Evolutionary conservation across 768 basidiomycete species (phyloP), one percentile per base, ranked within the genome.

Genomic region (Leccinum boreale): DNA sequence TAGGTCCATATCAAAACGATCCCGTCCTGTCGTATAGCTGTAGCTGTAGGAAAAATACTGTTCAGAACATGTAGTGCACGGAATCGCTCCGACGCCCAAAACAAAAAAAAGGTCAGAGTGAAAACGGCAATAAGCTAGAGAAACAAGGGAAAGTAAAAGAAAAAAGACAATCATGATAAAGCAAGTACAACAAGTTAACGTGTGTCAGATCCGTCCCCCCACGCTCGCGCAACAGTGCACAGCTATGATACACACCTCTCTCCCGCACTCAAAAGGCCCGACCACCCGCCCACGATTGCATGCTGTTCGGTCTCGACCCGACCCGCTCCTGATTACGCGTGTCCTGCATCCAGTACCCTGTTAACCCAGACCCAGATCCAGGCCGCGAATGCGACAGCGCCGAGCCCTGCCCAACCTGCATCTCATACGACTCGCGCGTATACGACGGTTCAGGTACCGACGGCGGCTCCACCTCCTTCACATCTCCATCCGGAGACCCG

Each of bases 401-500:
- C 7, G 70, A 39, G 0, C 39, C 66, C 10, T 58, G 60, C 15
- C 76, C 72, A 5, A 73, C 69, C 28, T 70, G 74, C 77, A 79
- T 73, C 67, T 80, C 77, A 58, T 70, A 73, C 52, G 72, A 60
- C 31, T 50, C 50, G 3, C 15, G 11, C 46, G 24, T 17, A 47
- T 21, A 15, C 2, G 46, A 24, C 46, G 48, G 28, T n/a, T 17
- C 14, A 12, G 48, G 52, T 9, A 59, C 52, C 11, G 65, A 56
- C 7, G 61, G 1, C 23, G 11, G 5, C 50, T 9, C 29, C 19
- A 50, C 76, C 53, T 68, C 78, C 33, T 75, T 79, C 5, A 80
- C 66, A 58, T 82, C 79, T 7, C 80, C 82, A 35, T 74, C 65
- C 2, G 83, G 62, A 55, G 76, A 77, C 52, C 70, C 75, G 67